phyloP scores from a whole-genome alignment of 768 basidiomycete genomes.

The Boletellus sp. region DNA sequence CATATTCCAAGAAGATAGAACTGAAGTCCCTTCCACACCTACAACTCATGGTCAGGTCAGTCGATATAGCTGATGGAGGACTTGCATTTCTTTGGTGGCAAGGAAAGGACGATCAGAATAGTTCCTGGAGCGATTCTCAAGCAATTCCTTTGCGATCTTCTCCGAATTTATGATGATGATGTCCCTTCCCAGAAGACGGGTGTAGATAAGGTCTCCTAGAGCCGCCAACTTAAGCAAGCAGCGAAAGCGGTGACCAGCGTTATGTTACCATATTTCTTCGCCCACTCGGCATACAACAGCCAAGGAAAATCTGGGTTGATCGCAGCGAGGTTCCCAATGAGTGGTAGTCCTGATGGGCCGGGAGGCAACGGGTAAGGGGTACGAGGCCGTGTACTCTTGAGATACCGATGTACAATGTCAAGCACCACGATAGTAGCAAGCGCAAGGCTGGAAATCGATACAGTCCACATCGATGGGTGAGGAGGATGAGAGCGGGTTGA shows the following conservation, averaged over 20 bases:
- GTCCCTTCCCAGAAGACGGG: constrained; percentile 41
- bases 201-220: constrained; percentile 46
- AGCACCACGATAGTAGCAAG: constrained; percentile 9
- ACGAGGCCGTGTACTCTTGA: not conserved
- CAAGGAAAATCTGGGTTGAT: constrained; percentile 32
- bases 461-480: constrained; percentile 5
- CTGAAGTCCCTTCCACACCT: constrained; percentile 22
- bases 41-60: not conserved
- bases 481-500: not conserved
- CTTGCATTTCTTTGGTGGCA: constrained; percentile 13
- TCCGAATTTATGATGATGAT: constrained; percentile 47
- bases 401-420: constrained; percentile 5
- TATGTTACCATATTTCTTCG: constrained; percentile 31
- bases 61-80: not conserved
- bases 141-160: constrained; percentile 40
- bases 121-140: constrained; percentile 44
- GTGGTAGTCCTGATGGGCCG: constrained; percentile 35
- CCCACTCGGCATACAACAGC: constrained; percentile 39
- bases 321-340: constrained; percentile 38
- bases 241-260: not conserved
- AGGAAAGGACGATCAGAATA: constrained; percentile 49
- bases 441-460: constrained; percentile 1
- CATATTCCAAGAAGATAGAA: constrained; percentile 28
- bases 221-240: not conserved
- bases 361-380: constrained; percentile 30